Conservation (phyloP, 176 grass and related monocot species). For the Saccharum officinarum region DNA sequence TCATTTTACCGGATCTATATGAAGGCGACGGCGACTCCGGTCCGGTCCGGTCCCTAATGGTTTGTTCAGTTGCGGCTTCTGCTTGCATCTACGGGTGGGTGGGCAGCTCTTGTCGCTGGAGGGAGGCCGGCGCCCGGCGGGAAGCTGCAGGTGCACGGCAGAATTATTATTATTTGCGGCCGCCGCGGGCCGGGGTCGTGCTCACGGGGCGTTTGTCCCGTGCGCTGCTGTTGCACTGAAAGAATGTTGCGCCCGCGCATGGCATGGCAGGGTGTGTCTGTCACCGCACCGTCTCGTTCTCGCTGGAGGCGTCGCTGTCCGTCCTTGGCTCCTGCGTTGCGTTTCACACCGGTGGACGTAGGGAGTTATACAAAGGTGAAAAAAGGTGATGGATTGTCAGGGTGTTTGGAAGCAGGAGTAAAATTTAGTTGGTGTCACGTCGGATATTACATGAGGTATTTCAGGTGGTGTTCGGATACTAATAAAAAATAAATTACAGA, state of each 20-base stretch:
- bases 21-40: background rate
- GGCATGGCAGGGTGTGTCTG: background rate
- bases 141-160: background rate
- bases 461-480: too few relatives aligned
- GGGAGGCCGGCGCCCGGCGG: background rate
- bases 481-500: too few relatives aligned
- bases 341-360: too few relatives aligned
- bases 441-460: too few relatives aligned
- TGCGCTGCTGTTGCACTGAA: background rate
- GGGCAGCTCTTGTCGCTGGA: background rate
- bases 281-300: background rate
- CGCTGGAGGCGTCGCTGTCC: too few relatives aligned
- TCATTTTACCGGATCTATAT: background rate
- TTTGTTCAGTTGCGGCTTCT: background rate
- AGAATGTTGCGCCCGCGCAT: constrained; percentile 37
- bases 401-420: too few relatives aligned
- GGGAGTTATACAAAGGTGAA: too few relatives aligned
- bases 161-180: background rate
- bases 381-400: too few relatives aligned
- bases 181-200: background rate
- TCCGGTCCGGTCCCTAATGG: background rate
- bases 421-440: too few relatives aligned
- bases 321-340: too few relatives aligned
- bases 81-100: background rate
- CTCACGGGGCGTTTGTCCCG: constrained; percentile 5